These are phyloP conservation scores for Myxozyma neglecta DNA, from an alignment of 805 yeast genomes.

Conservation along the genomic window DNA sequence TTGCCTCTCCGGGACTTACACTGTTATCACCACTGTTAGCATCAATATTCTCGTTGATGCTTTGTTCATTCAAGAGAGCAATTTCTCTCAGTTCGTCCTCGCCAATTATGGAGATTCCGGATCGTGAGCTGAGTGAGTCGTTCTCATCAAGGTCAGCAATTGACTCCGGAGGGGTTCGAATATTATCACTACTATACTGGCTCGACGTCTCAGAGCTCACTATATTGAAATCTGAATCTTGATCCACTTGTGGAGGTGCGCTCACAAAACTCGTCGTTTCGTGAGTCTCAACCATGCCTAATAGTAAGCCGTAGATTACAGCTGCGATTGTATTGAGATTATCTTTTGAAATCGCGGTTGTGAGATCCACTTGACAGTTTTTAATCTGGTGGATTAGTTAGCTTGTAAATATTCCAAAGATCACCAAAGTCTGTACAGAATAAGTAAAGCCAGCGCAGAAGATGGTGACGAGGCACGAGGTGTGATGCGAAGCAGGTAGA, in stretches of 20 bases:
- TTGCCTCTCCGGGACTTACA: no score
- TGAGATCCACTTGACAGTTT: no score
- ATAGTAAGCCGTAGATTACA: no score
- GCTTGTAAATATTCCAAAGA: no score
- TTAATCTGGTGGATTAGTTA: no score
- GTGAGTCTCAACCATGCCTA: neutral
- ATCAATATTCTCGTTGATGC: neutral
- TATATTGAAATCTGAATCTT: neutral
- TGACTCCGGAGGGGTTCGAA: neutral
- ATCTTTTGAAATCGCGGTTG: no score
- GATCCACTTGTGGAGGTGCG: neutral
- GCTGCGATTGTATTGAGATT: no score
- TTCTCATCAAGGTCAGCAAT: neutral
- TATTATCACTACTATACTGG: neutral
- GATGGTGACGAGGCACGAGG: neutral
- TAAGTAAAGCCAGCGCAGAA: neutral
- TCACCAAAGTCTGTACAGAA: no score
- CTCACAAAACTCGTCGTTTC: neutral
- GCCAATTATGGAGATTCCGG: neutral
- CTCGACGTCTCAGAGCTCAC: neutral
- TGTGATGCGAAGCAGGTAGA: neutral
- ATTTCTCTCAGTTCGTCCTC: conserved; percentile 2
- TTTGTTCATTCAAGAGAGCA: neutral
- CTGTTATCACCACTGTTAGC: no score
- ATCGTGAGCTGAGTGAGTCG: neutral